Conservation (phyloP, 2,329 filamentous ascomycete species). For the Lizonia empirigonia region DNA sequence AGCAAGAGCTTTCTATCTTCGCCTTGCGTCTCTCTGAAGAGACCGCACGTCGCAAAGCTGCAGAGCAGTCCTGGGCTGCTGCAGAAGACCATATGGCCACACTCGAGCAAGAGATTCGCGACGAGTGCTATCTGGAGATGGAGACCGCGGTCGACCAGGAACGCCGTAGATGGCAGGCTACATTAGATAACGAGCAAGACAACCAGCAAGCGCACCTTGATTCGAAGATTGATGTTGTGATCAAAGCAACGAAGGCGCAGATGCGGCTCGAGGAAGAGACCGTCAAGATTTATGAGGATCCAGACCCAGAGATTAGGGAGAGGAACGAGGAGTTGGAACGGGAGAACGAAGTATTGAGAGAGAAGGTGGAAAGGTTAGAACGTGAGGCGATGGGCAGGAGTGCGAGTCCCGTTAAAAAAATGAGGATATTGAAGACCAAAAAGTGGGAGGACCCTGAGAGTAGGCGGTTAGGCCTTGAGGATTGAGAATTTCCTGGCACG, state of each 20-base stretch:
- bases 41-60: conserved; percentile 69
- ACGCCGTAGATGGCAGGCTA: conserved; percentile 78
- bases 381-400: conserved; percentile 46
- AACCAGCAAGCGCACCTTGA: conserved; percentile 84
- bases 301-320: conserved; percentile 45
- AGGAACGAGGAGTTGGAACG: conserved; percentile 50
- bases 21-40: conserved; percentile 73
- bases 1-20: conserved; percentile 76
- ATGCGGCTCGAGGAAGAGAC: conserved; percentile 39
- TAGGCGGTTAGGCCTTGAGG: conserved; percentile 8
- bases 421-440: conserved; percentile 56
- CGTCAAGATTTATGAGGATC: conserved; percentile 52
- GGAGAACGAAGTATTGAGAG: conserved; percentile 50
- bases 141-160: conserved; percentile 77
- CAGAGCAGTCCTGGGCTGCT: conserved; percentile 73
- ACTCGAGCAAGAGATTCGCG: conserved; percentile 83
- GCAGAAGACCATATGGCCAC: conserved; percentile 69
- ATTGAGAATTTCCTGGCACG: conserved; percentile 5
- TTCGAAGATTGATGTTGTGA: conserved; percentile 78
- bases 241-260: conserved; percentile 57
- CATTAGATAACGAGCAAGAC: conserved; percentile 76
- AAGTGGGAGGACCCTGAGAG: conserved; percentile 52
- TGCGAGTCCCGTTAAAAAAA: conserved; percentile 56
- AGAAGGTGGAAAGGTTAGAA: conserved; percentile 49
- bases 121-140: conserved; percentile 88